Conservation (phyloP, 106 monocot genomes). For the Allium fistulosum region DNA sequence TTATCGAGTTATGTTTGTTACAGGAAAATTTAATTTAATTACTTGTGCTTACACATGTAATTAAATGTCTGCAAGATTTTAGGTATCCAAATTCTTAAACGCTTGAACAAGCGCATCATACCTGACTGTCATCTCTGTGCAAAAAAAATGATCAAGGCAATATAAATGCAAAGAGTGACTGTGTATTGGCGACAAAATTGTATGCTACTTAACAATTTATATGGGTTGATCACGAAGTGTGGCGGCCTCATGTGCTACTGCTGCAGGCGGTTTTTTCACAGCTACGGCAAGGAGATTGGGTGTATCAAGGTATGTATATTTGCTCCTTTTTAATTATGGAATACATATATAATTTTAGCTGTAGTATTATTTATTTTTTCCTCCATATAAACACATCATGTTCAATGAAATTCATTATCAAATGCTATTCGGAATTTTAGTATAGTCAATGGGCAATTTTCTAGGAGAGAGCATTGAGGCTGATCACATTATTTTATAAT, state of each 20-base stretch:
- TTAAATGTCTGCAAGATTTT: too few relatives aligned
- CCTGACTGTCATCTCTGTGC: not conserved
- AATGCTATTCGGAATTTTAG: too few relatives aligned
- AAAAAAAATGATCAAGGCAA: not conserved
- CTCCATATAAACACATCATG: not conserved
- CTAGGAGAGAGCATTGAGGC: too few relatives aligned
- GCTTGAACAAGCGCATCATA: too few relatives aligned
- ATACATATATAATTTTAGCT: not conserved
- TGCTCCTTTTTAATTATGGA: not conserved
- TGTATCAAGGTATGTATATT: conserved; percentile 5
- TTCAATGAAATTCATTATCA: too few relatives aligned
- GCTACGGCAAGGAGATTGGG: conserved; percentile 12
- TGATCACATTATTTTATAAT: too few relatives aligned
- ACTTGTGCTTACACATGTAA: too few relatives aligned
- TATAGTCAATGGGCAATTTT: too few relatives aligned
- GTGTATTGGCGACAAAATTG: not conserved
- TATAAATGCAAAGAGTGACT: too few relatives aligned
- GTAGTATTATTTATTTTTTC: not conserved
- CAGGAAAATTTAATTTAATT: too few relatives aligned
- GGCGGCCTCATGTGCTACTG: conserved; percentile 10
- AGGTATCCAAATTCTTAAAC: too few relatives aligned
- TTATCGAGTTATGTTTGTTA: too few relatives aligned
- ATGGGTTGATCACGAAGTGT: conserved; percentile 8
- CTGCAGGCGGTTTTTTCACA: conserved; percentile 10
- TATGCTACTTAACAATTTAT: not conserved